Conservation (phyloP, 2,329 filamentous ascomycete species). For the Aspergillus fischeri region DNA sequence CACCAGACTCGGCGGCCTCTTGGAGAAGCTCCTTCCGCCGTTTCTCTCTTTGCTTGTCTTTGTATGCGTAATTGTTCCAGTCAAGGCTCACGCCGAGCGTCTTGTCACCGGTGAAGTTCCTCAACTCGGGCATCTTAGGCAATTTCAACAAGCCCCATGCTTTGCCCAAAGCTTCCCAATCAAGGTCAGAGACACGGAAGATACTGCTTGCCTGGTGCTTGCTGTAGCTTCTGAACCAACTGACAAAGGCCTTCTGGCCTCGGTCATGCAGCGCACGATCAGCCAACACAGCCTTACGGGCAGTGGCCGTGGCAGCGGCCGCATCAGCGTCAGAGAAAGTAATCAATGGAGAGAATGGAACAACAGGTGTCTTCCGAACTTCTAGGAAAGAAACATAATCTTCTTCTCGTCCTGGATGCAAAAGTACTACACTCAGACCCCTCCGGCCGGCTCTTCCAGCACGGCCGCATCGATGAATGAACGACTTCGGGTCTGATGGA, state of each 20-base stretch:
- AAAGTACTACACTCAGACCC: slow-evolving; percentile 78
- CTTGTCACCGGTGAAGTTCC: slow-evolving; percentile 66
- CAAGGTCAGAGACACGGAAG: slow-evolving; percentile 74
- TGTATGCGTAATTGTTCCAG: slow-evolving; percentile 65
- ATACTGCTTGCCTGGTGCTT: slow-evolving; percentile 90
- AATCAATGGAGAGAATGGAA: slow-evolving; percentile 58
- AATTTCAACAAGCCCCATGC: slow-evolving; percentile 84
- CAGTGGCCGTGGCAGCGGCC: slow-evolving; percentile 51
- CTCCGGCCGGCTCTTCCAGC: slow-evolving; percentile 62
- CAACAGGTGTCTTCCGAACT: slow-evolving; percentile 80
- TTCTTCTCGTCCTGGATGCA: slow-evolving; percentile 80
- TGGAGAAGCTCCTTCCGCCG: slow-evolving; percentile 56
- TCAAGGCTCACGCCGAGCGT: slow-evolving; percentile 55
- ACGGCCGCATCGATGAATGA: slow-evolving; percentile 62
- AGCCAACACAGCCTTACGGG: slow-evolving; percentile 53
- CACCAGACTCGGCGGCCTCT: slow-evolving; percentile 41
- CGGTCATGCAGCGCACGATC: slow-evolving; percentile 77
- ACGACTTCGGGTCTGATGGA: slow-evolving; percentile 81
- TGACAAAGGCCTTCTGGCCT: slow-evolving; percentile 85
- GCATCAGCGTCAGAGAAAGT: slow-evolving; percentile 60
- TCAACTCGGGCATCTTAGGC: slow-evolving; percentile 90
- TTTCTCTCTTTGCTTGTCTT: slow-evolving; percentile 67
- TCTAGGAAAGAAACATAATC: slow-evolving; percentile 86
- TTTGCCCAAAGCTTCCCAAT: slow-evolving; percentile 76
- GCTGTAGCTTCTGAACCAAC: slow-evolving; percentile 85